Base-by-base conservation (phyloP, 176 grass and related monocot genomes). In the Oryza meyeriana region DNA sequence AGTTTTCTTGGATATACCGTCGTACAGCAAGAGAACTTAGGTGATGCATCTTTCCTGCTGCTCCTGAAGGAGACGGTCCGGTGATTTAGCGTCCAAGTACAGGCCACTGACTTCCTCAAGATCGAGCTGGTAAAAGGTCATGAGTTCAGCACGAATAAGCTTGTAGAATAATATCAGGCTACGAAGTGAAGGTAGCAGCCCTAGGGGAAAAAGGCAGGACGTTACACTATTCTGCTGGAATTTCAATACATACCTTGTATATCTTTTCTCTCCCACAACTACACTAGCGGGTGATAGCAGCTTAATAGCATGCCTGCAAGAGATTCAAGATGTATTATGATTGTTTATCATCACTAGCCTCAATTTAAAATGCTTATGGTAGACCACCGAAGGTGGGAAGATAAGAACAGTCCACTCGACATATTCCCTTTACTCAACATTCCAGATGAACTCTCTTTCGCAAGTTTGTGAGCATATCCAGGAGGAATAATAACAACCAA, bases 41-140 rank as follows among this genome's bases (percentile, higher is more conserved):
- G 83, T 90, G 79, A 90, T 96, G 79, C 89, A 96, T 90, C 80
- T 92, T 82, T 95, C 93, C 78, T 99, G 93, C 76, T 96, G 97
- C 83, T 95, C 89, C 74, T 99, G 93, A 76, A 96, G 87, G 68
- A 99, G 83, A 84, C 61, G 92, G n/a, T 89, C 97, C 1, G 96
- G 95, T 12, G 89, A 92, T 81, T 95, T 95, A 5, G 96, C 87
- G 52, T 94, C 96, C 40, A 95, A 80, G 82, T 92, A 94, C 40
- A 99, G 80, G 27, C 80, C 25, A 41, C 64, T 74, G 55, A 93
- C 95, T 90, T 98, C 95, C 34, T 93, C 90, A 6, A 98, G 76
- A 85, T 98, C 92, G 85, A 85, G 82, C 95, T 93, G 35, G 64
- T 10, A 80, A 24, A 24, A 72, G 13, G 14, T 67, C 64, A 87